A percentile compares a stretch with the other conserved stretches of the same genome.
phyloP scores from a whole-genome alignment of 345 rosid species.

The Noccaea caerulescens region DNA sequence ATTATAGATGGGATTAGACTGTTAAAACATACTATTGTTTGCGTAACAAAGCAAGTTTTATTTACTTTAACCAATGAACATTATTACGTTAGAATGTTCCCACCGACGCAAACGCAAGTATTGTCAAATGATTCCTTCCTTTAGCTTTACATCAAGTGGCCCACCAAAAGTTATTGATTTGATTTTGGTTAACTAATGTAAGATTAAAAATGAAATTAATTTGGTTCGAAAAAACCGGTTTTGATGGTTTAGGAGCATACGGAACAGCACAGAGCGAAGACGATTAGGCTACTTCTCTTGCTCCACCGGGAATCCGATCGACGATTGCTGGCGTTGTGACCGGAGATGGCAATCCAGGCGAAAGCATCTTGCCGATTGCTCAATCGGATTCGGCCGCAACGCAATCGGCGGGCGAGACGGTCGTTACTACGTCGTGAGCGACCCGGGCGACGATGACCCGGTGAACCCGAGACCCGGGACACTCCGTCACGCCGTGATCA shows the following conservation, averaged over 20 bases:
- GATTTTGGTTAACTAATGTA: not conserved
- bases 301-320: slow-evolving; percentile 77
- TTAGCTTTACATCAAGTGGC: not conserved
- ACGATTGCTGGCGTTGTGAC: slow-evolving; percentile 92
- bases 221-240: slow-evolving; percentile 18
- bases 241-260: slow-evolving; percentile 57
- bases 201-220: not conserved
- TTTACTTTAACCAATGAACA: not conserved
- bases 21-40: not conserved
- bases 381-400: slow-evolving; percentile 78
- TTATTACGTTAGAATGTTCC: slow-evolving; percentile 6
- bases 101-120: slow-evolving; percentile 38
- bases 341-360: slow-evolving; percentile 58
- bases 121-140: slow-evolving; percentile 1
- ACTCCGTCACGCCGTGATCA: slow-evolving; percentile 81
- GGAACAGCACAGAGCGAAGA: slow-evolving; percentile 76
- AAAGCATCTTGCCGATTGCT: slow-evolving; percentile 65
- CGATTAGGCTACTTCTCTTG: slow-evolving; percentile 64
- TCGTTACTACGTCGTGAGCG: slow-evolving; percentile 63
- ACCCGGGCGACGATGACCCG: slow-evolving; percentile 64
- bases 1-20: not conserved
- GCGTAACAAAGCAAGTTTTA: not conserved
- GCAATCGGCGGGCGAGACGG: slow-evolving; percentile 86
- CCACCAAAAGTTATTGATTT: not conserved
- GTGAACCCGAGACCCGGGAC: slow-evolving; percentile 79